Conservation (phyloP, 768 basidiomycete genomes). For the Leccinellum rugosiceps region DNA sequence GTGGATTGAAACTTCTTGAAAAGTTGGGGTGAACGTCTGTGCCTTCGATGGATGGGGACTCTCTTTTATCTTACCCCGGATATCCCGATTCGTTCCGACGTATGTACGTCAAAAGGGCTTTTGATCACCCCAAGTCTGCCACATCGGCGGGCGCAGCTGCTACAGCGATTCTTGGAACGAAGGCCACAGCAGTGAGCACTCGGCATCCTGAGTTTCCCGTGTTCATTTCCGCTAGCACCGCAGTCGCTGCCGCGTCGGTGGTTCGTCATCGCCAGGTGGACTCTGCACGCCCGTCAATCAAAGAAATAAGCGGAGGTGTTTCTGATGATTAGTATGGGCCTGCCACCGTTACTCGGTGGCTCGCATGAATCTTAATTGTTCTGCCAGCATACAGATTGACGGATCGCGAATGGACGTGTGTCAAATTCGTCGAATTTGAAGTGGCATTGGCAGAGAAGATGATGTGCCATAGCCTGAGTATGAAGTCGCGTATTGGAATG, state of each 20-base stretch:
- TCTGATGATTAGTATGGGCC: not conserved
- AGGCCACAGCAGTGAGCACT: not conserved
- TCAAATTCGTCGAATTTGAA: not conserved
- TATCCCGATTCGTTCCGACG: not conserved
- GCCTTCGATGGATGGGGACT: not conserved
- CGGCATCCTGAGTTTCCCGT: constrained; percentile 8
- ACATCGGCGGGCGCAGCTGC: not conserved
- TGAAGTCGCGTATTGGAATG: not conserved
- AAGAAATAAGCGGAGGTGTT: not conserved
- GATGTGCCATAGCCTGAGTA: not conserved
- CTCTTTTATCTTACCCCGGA: constrained; percentile 15
- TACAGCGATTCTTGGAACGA: not conserved
- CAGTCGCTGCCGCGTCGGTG: not conserved
- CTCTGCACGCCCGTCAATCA: not conserved
- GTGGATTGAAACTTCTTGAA: not conserved
- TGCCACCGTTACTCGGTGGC: not conserved
- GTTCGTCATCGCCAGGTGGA: not conserved
- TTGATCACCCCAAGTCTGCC: not conserved
- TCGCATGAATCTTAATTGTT: not conserved
- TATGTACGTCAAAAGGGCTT: not conserved
- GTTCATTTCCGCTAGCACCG: not conserved
- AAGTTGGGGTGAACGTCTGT: not conserved
- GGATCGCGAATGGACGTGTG: not conserved
- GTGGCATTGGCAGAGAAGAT: not conserved
- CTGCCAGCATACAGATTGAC: not conserved